phyloP scores from a whole-genome alignment of 495 filamentous ascomycete genomes.

The Penicillium manginii region DNA sequence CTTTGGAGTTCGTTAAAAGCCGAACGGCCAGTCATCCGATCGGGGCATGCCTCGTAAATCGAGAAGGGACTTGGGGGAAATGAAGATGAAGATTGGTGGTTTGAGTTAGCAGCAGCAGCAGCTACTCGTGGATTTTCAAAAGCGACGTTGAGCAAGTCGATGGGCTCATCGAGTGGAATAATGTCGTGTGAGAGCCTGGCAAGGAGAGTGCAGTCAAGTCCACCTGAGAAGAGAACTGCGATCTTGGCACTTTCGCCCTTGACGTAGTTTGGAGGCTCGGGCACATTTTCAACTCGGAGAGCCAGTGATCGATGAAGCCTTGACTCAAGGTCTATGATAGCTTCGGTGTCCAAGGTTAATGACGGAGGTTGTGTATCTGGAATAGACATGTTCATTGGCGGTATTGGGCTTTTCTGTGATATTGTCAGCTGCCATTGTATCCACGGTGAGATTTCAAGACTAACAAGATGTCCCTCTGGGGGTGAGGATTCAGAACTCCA shows the following conservation, averaged over 20 bases:
- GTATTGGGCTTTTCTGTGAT: conserved; percentile 60
- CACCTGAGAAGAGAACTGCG: conserved; percentile 91
- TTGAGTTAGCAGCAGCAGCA: conserved; percentile 40
- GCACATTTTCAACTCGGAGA: conserved; percentile 69
- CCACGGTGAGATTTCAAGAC: conserved; percentile 17
- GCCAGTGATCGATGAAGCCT: conserved; percentile 66
- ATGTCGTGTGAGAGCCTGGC: conserved; percentile 83
- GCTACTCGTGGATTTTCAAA: conserved; percentile 90
- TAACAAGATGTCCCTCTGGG: conserved; percentile 42
- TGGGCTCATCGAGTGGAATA: conserved; percentile 64
- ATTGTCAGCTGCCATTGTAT: conserved; percentile 1
- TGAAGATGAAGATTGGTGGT: conserved; percentile 7
- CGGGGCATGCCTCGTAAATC: conserved; percentile 82
- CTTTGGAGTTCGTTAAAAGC: conserved; percentile 72
- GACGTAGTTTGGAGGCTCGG: conserved; percentile 47
- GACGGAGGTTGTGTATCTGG: conserved; percentile 38
- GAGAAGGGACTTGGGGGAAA: conserved; percentile 28
- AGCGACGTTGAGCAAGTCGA: conserved; percentile 93
- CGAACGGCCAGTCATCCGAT: conserved; percentile 81
- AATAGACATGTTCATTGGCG: conserved; percentile 61
- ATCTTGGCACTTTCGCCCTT: conserved; percentile 53
- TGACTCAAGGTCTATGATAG: conserved; percentile 58
- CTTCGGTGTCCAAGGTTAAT: conserved; percentile 53
- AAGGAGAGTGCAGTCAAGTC: conserved; percentile 88
- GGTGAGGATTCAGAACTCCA: conserved; percentile 31